Percentiles rank a stretch among this genome's conserved stretches.
phyloP scores from a whole-genome alignment of 495 filamentous ascomycete species.

The Penicillium canescens region DNA sequence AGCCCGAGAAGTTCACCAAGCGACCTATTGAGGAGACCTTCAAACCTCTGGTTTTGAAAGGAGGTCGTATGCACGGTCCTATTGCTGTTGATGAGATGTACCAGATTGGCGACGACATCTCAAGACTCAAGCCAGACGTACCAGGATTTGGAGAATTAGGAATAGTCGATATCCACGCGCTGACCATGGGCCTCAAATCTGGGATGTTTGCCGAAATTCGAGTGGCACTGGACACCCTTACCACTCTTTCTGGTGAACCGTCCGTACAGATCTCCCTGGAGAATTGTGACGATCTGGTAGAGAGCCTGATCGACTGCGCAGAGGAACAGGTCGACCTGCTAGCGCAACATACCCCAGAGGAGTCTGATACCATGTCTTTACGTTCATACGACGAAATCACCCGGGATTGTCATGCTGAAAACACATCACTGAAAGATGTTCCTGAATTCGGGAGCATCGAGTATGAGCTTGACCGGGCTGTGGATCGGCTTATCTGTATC shows the following conservation, averaged over 20 bases:
- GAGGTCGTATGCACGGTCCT: conserved; percentile 63
- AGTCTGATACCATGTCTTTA: conserved; percentile 79
- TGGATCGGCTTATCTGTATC: conserved; percentile 84
- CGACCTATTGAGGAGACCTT: conserved; percentile 43
- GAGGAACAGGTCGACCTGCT: conserved; percentile 82
- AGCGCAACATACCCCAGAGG: conserved; percentile 75
- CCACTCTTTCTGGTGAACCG: conserved; percentile 66
- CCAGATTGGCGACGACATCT: conserved; percentile 62
- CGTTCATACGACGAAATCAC: conserved; percentile 85
- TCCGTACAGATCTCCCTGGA: conserved; percentile 63
- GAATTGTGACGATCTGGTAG: conserved; percentile 83
- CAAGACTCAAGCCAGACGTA: conserved; percentile 65
- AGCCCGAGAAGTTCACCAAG: conserved; percentile 49
- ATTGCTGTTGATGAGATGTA: conserved; percentile 60
- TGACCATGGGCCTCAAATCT: conserved; percentile 89
- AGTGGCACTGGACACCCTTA: conserved; percentile 81
- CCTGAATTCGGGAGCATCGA: conserved; percentile 73
- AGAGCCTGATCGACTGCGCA: conserved; percentile 85
- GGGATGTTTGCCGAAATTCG: conserved; percentile 87
- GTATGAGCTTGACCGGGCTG: conserved; percentile 82
- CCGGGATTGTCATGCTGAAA: conserved; percentile 71
- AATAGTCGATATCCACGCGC: conserved; percentile 84
- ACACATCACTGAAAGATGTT: conserved; percentile 65
- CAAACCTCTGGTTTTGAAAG: conserved; percentile 58
- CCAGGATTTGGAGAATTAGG: conserved; percentile 79